Evolutionary conservation across 75 land plant genomes (phyloP), one percentile per base, ranked within the genome.

Genomic region (Pinus albicaulis): DNA sequence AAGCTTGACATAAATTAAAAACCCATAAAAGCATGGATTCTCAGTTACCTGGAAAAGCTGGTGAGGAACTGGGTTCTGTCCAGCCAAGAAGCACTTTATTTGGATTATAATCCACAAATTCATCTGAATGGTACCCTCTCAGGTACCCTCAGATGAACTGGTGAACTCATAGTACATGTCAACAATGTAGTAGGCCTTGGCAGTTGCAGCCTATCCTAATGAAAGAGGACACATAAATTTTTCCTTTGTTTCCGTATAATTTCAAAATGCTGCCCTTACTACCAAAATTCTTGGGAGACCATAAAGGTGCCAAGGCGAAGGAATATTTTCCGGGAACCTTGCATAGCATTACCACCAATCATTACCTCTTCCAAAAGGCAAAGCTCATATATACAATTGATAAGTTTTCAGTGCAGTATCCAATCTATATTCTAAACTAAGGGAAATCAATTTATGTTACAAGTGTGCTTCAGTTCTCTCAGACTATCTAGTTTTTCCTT

Each of bases 191-290:
- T 11, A 34, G n/a, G 53, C 71, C 52, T n/a, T 68, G 71, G 53
- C 71, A 68, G 41, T 41, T 68, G 71, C 48, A 68, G 38, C 52
- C 16, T 44, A 8, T 68, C 71, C 71, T 68, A 68, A 41, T 41
- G 71, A 44, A 41, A 68, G 44, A 41, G 11, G 71, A 68, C 41
- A n/a, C n/a, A 20, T 19, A 38, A 2, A 41, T 68, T 68, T 68
- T 68, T 23, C 48, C 41, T 38, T 20, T 34, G 71, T 41, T 68
- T 28, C 71, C n/a, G 11, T 41, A 68, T 10, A 38, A 23, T 68
- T 68, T 38, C 71, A 38, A 68, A n/a, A 38, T 68, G 71, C 52
- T 44, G 41, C 41, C 71, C n/a, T 68, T 68, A 31, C 71, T 68
- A 44, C 38, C 71, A 68, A 68, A 68, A 68, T 41, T 68, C 71